phyloP scores from a whole-genome alignment of 2,329 filamentous ascomycete species.

The Drechslerella stenobrocha region DNA sequence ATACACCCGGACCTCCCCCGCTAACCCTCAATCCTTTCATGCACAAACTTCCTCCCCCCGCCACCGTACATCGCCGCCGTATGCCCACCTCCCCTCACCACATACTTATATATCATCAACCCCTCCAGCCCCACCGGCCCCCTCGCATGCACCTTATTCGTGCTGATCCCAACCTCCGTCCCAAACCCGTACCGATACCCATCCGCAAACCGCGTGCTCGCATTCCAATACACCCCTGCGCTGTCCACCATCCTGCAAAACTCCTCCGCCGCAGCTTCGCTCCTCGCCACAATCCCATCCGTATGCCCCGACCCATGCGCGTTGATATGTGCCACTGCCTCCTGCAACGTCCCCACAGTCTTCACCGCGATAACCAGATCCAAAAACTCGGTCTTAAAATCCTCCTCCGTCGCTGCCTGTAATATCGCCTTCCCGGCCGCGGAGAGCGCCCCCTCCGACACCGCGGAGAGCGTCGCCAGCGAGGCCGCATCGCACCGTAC shows the following conservation, averaged over 20 bases:
- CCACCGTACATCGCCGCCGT: slow-evolving; percentile 37
- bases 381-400: slow-evolving; percentile 89
- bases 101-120: slow-evolving; percentile 96
- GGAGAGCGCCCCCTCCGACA: slow-evolving; percentile 54
- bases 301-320: slow-evolving; percentile 84
- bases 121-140: slow-evolving; percentile 94
- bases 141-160: slow-evolving; percentile 94
- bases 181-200: slow-evolving; percentile 97
- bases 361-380: slow-evolving; percentile 82
- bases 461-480: slow-evolving; percentile 65
- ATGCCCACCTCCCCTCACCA: slow-evolving; percentile 81
- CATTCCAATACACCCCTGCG: slow-evolving; percentile 95
- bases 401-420: slow-evolving; percentile 67
- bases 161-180: slow-evolving; percentile 96
- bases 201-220: slow-evolving; percentile 89
- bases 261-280: slow-evolving; percentile 67
- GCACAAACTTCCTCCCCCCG: slow-evolving; percentile 38
- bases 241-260: slow-evolving; percentile 88
- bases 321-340: slow-evolving; percentile 88
- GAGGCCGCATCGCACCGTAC: slow-evolving; percentile 76
- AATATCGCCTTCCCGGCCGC: slow-evolving; percentile 59
- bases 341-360: slow-evolving; percentile 68
- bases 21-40: slow-evolving; percentile 38
- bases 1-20: neutral
- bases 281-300: slow-evolving; percentile 80